These are phyloP conservation scores for Pleurotus cornucopiae DNA, from an alignment of 768 basidiomycete species.

Conservation along the genomic window DNA sequence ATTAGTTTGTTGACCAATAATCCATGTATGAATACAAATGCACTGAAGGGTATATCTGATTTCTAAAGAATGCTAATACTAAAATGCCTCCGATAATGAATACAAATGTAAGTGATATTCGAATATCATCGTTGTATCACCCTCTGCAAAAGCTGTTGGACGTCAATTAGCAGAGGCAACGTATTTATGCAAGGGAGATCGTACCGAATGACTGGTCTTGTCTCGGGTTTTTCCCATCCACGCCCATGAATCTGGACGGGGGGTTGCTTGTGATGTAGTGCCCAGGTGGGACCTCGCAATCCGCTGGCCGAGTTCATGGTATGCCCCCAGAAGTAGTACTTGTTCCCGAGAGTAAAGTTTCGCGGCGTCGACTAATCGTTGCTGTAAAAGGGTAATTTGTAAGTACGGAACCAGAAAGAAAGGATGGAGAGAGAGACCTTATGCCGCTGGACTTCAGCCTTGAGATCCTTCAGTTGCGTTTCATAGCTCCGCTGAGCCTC, in stretches of 20 bases:
- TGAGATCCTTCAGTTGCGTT: constrained; percentile 59
- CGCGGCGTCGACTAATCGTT: constrained; percentile 48
- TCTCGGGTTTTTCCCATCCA: constrained; percentile 6
- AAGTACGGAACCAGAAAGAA: too few relatives aligned
- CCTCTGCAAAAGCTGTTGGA: not conserved
- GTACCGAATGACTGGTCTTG: constrained; percentile 6
- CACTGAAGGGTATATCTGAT: constrained; percentile 4
- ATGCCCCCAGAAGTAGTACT: constrained; percentile 71
- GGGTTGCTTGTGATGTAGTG: constrained; percentile 34
- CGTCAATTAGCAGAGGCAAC: not conserved
- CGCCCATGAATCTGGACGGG: constrained; percentile 59
- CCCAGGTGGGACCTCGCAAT: constrained; percentile 58
- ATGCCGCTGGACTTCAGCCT: constrained; percentile 57
- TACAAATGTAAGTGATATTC: not conserved
- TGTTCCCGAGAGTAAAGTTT: constrained; percentile 72
- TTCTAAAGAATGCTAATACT: not conserved
- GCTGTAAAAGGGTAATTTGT: constrained; percentile 24
- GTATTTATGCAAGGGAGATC: not conserved
- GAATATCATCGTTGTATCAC: not conserved
- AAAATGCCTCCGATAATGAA: not conserved
- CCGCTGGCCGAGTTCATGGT: constrained; percentile 69
- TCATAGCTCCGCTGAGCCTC: constrained; percentile 69
- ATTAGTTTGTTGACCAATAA: not conserved
- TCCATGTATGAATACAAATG: constrained; percentile 7
- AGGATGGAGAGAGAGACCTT: constrained; percentile 35